Evolutionary conservation across 192 early-diverging fungal species (phyloP), one percentile per base, ranked within the genome.

Genomic region (Coemansia asiatica): DNA sequence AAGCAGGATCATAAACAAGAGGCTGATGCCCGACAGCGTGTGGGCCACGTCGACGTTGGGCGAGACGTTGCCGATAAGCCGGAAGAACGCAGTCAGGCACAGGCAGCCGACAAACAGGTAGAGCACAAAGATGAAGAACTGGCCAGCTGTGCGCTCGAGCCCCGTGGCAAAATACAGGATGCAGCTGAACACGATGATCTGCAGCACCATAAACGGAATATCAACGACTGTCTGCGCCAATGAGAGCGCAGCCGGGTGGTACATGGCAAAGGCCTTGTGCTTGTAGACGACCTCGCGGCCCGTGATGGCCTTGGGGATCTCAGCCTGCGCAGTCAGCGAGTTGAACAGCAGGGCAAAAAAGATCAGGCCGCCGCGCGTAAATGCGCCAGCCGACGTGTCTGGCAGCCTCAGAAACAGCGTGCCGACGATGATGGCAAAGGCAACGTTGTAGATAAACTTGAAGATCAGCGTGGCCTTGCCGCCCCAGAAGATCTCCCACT

Each of bases 251-350:
- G 85, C 86, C 0, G 90, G 88, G 51, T 86, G 86, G 67, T 89
- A 88, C 63, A 91, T 68, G 54, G 89, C 86, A 68, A 87, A 89
- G 6, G 83, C 78, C 58, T 88, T 89, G 74, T 94, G 92, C 68
- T 94, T 94, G 75, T 89, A 85, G 29, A 90, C 71, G 46, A 92
- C 85, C 19, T 87, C 81, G 46, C 91, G 89, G 27, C 90, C 90
- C 33, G 83, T 80, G 66, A 94, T 82, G 56, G 88, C 84, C 61
- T 83, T 80, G 51, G 90, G 87, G 29, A 92, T 74, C 60, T 90
- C 86, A 16, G 89, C 81, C 56, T 92, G 84, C 21, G 89, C 87
- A 19, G 87, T 83, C 46, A 90, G 79, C 57, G 86, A 83, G 71
- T 87, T 87, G 81, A 90, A 90, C 53, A 90, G 66, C 6, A 90